Evolutionary conservation across 768 basidiomycete genomes (phyloP).

Genomic region (Psilocybe cyanescens): DNA sequence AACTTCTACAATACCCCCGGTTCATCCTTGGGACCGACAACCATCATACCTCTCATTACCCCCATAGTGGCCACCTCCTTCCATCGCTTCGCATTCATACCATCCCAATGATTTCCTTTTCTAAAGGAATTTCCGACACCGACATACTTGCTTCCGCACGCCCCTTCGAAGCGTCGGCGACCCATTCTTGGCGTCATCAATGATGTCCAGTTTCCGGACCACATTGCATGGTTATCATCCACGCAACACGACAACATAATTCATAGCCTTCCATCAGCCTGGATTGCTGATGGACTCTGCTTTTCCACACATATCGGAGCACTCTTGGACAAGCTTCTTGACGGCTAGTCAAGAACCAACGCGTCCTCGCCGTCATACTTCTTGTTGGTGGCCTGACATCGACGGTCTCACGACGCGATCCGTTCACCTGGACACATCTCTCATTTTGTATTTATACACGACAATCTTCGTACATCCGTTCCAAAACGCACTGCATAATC

Average conservation of each 20-base stretch:
- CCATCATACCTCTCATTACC: slow-evolving; percentile 8
- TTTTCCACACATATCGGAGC: background rate
- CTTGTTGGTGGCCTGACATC: background rate
- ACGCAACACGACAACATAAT: background rate
- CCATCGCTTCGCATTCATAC: background rate
- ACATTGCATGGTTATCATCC: background rate
- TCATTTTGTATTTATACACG: slow-evolving; percentile 1
- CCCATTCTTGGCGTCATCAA: background rate
- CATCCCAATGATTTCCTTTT: background rate
- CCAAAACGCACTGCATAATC: background rate
- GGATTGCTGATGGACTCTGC: slow-evolving; percentile 5
- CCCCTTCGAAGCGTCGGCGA: background rate
- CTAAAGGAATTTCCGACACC: background rate
- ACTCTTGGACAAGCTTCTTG: background rate
- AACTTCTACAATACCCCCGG: slow-evolving; percentile 3
- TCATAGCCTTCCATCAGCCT: background rate
- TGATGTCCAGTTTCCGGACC: background rate
- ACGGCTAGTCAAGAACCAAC: background rate
- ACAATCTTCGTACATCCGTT: background rate
- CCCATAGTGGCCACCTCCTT: background rate
- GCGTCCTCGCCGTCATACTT: background rate
- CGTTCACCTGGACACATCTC: background rate
- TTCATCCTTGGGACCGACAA: slow-evolving; percentile 10
- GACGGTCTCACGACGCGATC: background rate
- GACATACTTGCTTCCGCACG: background rate